Evolutionary conservation across 352 stramenopile species (phyloP), one percentile per base, ranked within the genome.

Genomic region (Plasmopara muralis): DNA sequence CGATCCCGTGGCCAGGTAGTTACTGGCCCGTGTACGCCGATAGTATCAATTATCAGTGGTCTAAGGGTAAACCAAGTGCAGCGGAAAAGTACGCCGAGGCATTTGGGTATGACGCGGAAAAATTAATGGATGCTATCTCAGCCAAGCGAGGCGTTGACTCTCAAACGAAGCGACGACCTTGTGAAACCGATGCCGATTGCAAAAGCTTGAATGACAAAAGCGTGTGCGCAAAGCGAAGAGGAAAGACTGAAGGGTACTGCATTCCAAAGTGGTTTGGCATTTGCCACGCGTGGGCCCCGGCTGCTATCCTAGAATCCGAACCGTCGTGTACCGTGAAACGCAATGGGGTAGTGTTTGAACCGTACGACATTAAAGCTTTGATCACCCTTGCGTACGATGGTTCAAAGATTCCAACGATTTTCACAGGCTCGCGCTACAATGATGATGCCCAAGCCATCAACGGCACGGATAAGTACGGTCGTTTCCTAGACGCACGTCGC

Each of bases 21-120:
- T 89, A 87, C 60, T 89, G 77, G 77, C 75, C 77, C 1, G 50
- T 70, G 43, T 85, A 71, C 50, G 60, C 66, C 14, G 76, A 88
- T 60, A 74, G 73, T 38, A 78, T 88, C 54, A 86, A 86, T 46
- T 77, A 74, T 55, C 45, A 50, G 29, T 88, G 74, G 74, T 34
- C 50, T 3, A 66, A 70, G 18, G 49, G 44, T 25, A 50, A 62
- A 34, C 57, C 57, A 14, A 80, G 74, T 46, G 60, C 74, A 6
- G 57, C 71, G 0, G 71, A 82, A 41, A 80, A 80, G 58, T 84
- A 84, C 56, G 74, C 69, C 10, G 58, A 38, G 5, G 60, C 68
- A 30, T 84, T 82, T 47, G 66, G 72, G 2, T 64, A 77, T 51
- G 72, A 84, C 43, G 41, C 46, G 9, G 57, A 55, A 14, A 33